Percentiles rank a stretch among this genome's conserved stretches.
Conservation (phyloP, 2,329 filamentous ascomycete genomes). For the Exophiala calicioides region DNA sequence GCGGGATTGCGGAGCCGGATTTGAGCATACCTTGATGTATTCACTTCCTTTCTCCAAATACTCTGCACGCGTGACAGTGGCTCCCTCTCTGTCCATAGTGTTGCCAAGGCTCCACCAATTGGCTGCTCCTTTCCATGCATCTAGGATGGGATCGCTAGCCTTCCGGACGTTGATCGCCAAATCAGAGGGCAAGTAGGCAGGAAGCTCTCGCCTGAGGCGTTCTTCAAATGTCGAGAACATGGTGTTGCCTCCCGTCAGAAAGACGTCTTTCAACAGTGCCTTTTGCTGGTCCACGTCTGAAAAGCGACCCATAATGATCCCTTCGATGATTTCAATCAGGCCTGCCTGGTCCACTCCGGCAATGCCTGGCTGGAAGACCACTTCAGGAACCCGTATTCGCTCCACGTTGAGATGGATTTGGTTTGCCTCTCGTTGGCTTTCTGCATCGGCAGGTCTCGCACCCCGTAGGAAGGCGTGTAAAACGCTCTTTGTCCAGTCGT, state of each 20-base stretch:
- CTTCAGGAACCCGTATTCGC: conserved; percentile 88
- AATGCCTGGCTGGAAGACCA: conserved; percentile 89
- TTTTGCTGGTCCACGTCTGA: conserved; percentile 58
- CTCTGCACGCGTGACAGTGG: conserved; percentile 75
- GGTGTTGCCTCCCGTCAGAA: conserved; percentile 91
- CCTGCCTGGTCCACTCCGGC: conserved; percentile 92
- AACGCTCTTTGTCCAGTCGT: conserved; percentile 90
- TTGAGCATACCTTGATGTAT: conserved; percentile 72
- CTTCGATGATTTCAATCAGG: conserved; percentile 85
- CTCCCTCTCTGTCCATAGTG: conserved; percentile 59
- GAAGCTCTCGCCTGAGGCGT: conserved; percentile 70
- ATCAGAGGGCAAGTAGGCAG: conserved; percentile 69
- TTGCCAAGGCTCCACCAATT: conserved; percentile 67
- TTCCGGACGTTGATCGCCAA: conserved; percentile 68
- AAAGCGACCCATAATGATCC: conserved; percentile 84
- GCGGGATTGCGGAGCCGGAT: too few relatives aligned
- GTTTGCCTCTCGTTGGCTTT: conserved; percentile 76
- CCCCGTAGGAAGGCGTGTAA: conserved; percentile 89
- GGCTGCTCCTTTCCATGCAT: conserved; percentile 93
- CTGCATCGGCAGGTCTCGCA: conserved; percentile 78
- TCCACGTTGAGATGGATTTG: conserved; percentile 97
- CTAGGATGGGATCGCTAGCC: conserved; percentile 74
- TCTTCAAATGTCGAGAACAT: conserved; percentile 86
- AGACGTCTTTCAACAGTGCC: conserved; percentile 79
- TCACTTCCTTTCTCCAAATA: conserved; percentile 90